A percentile compares a stretch with the other conserved stretches of the same genome.
phyloP scores from a whole-genome alignment of 2,329 filamentous ascomycete species.

The Rachicladosporium sp. region DNA sequence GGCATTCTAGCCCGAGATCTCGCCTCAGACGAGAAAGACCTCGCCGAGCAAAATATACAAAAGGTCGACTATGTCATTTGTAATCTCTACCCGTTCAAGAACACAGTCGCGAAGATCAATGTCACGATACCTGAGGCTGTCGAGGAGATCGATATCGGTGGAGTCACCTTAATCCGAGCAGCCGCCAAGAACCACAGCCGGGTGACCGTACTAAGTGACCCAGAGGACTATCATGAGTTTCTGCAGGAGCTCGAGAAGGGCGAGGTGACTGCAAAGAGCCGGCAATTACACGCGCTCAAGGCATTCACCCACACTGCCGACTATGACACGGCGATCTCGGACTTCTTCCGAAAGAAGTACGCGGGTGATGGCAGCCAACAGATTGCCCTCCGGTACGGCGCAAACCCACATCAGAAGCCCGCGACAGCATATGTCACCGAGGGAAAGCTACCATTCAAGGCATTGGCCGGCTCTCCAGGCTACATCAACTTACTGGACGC shows the following conservation, averaged over 20 bases:
- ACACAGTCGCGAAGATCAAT: constrained; percentile 92
- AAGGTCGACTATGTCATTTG: constrained; percentile 93
- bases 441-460: constrained; percentile 81
- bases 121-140: constrained; percentile 94
- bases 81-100: constrained; percentile 99
- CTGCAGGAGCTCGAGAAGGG: constrained; percentile 77
- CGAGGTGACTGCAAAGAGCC: constrained; percentile 72
- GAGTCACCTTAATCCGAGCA: constrained; percentile 88
- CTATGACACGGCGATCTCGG: constrained; percentile 87
- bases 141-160: constrained; percentile 97
- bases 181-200: constrained; percentile 96
- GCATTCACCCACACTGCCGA: constrained; percentile 97
- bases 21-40: constrained; percentile 90
- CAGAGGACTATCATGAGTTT: constrained; percentile 86
- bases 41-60: constrained; percentile 86
- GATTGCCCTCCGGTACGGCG: constrained; percentile 78
- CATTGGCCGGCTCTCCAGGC: constrained; percentile 75
- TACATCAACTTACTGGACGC: constrained; percentile 97
- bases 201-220: constrained; percentile 92
- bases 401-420: constrained; percentile 97
- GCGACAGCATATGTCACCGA: constrained; percentile 69
- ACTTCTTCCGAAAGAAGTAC: constrained; percentile 97
- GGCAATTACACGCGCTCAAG: constrained; percentile 86
- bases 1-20: constrained; percentile 90
- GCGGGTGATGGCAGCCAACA: constrained; percentile 75